phyloP scores from a whole-genome alignment of 2,329 filamentous ascomycete species.

The Sporothrix dimorphospora region DNA sequence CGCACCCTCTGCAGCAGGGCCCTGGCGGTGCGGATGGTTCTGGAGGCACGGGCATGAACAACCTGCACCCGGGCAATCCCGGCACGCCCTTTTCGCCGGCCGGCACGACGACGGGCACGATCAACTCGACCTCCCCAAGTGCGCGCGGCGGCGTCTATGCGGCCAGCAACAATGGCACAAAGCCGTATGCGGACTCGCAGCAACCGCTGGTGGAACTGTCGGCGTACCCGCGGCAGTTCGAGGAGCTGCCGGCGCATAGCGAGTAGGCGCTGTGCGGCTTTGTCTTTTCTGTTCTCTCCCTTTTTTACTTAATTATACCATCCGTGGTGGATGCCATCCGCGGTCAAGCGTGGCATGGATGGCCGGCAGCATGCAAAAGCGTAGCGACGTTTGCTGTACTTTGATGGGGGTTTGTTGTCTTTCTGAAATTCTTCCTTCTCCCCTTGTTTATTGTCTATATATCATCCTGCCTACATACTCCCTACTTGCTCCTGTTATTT shows the following conservation, averaged over 20 bases:
- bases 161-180: neutral
- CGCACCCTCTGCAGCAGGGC: neutral
- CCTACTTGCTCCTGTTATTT: neutral
- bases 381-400: neutral
- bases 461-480: neutral
- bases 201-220: slow-evolving; percentile 25
- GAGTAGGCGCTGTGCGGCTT: neutral
- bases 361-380: neutral
- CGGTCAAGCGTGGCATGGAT: too few species aligned
- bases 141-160: neutral
- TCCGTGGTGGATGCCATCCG: too few species aligned
- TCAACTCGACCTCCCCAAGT: neutral
- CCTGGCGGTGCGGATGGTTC: neutral
- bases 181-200: neutral
- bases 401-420: neutral
- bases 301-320: neutral
- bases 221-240: slow-evolving; percentile 15
- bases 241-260: slow-evolving; percentile 17
- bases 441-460: neutral
- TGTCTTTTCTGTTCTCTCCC: neutral
- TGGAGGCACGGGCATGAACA: neutral
- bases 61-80: neutral
- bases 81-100: neutral
- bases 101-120: neutral
- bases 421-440: neutral